phyloP scores from a whole-genome alignment of 2,329 filamentous ascomycete genomes.

The Cercospora beticola region DNA sequence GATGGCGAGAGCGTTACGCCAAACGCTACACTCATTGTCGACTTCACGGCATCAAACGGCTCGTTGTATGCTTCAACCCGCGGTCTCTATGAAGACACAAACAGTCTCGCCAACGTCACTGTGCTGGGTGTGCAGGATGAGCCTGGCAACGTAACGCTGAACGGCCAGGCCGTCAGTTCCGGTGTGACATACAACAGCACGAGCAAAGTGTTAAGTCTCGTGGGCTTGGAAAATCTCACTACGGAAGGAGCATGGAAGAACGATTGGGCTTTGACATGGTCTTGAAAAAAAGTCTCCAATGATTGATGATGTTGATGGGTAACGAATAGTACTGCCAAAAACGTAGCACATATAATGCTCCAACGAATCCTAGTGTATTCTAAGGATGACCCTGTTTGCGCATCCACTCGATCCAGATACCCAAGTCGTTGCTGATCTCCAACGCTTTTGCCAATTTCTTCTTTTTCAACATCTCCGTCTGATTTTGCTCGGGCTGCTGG shows the following conservation, averaged over 20 bases:
- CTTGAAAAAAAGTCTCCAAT: slow-evolving; percentile 9
- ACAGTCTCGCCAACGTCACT: slow-evolving; percentile 62
- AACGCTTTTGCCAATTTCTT: slow-evolving; percentile 47
- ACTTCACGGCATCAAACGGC: slow-evolving; percentile 43
- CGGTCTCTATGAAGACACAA: slow-evolving; percentile 57
- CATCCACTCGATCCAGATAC: slow-evolving; percentile 55
- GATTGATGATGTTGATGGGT: not conserved
- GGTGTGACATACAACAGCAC: slow-evolving; percentile 53
- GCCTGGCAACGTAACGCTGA: slow-evolving; percentile 51
- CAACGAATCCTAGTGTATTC: not conserved
- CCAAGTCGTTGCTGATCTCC: slow-evolving; percentile 51
- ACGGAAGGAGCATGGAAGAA: slow-evolving; percentile 55
- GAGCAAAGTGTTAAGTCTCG: slow-evolving; percentile 52
- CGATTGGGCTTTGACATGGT: slow-evolving; percentile 60
- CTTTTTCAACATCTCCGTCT: slow-evolving; percentile 27
- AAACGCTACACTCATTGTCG: slow-evolving; percentile 56
- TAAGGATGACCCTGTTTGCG: slow-evolving; percentile 3
- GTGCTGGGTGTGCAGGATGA: slow-evolving; percentile 56
- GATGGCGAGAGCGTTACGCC: slow-evolving; percentile 68
- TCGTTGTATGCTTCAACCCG: slow-evolving; percentile 51
- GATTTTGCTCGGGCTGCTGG: slow-evolving; percentile 23
- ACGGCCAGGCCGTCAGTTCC: slow-evolving; percentile 45
- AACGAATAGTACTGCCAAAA: not conserved
- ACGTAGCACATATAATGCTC: not conserved
- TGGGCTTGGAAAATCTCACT: slow-evolving; percentile 52